These are phyloP conservation scores for Orychophragmus violaceus DNA, from an alignment of 345 rosid genomes.

Conservation along the genomic window DNA sequence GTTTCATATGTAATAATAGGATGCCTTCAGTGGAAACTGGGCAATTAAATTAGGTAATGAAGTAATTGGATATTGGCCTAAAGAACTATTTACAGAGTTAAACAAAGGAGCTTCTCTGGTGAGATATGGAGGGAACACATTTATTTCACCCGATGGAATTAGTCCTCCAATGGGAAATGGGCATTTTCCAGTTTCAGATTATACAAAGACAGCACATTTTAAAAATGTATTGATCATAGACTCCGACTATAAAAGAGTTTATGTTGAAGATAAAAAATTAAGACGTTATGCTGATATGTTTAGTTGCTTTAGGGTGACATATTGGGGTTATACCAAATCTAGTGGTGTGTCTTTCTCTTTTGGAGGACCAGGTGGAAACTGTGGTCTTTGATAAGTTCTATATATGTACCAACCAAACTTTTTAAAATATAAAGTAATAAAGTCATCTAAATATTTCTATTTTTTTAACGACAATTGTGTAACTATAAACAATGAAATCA, in stretches of 20 bases:
- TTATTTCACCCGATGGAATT: not conserved
- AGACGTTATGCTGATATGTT: not conserved
- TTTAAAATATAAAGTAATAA: not conserved
- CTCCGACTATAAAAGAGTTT: not conserved
- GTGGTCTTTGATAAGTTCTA: not conserved
- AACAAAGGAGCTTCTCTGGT: not conserved
- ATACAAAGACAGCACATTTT: not conserved
- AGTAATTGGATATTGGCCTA: constrained; percentile 21
- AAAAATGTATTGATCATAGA: not conserved
- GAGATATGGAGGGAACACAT: constrained; percentile 21
- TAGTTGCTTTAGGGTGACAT: not conserved
- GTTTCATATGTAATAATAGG: constrained; percentile 13
- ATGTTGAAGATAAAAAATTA: not conserved
- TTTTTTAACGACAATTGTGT: too few species aligned
- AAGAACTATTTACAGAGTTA: not conserved
- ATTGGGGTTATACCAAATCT: not conserved
- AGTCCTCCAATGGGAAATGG: constrained; percentile 27
- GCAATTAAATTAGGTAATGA: not conserved
- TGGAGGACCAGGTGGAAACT: constrained; percentile 24
- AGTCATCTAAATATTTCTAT: not conserved
- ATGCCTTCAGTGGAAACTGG: constrained; percentile 6
- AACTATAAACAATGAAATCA: too few species aligned
- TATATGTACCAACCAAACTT: not conserved
- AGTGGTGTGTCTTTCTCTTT: not conserved
- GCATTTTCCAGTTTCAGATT: not conserved